These are phyloP conservation scores for Abrus pulchellus DNA, from an alignment of 306 rosid species.

Conservation along the genomic window DNA sequence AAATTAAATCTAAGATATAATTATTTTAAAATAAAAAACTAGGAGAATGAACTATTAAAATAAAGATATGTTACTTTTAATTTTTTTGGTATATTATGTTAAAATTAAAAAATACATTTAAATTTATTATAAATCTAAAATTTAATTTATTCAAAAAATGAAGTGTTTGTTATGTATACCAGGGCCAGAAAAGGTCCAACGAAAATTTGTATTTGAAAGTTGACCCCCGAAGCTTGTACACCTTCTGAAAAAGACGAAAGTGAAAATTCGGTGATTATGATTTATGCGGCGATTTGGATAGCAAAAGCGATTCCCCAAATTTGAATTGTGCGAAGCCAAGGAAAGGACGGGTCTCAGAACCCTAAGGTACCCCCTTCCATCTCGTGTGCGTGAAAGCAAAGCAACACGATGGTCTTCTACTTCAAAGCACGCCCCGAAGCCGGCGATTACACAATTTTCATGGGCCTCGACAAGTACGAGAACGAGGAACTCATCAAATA, in stretches of 20 bases:
- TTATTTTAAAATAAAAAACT: no score
- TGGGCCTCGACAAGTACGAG: conserved; percentile 99
- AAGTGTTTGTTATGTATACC: background rate
- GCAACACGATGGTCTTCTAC: conserved; percentile 84
- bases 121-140: no score
- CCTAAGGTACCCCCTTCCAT: conserved; percentile 49
- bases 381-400: conserved; percentile 36
- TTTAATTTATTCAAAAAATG: no score
- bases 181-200: background rate
- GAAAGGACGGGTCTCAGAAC: conserved; percentile 38
- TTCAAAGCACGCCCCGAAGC: conserved; percentile 97
- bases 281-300: conserved; percentile 36
- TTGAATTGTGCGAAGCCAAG: background rate
- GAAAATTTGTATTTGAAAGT: background rate
- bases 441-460: conserved; percentile 96
- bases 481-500: conserved; percentile 99
- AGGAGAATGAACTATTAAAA: no score
- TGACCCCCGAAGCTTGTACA: background rate
- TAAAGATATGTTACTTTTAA: no score
- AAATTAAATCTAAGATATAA: no score
- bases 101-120: no score
- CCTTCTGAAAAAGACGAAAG: conserved; percentile 19
- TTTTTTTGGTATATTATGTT: no score
- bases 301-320: conserved; percentile 26
- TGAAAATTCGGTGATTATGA: conserved; percentile 10